Evolutionary conservation across 140 eudicot genomes (phyloP).

Genomic region (Anethum foeniculum): DNA sequence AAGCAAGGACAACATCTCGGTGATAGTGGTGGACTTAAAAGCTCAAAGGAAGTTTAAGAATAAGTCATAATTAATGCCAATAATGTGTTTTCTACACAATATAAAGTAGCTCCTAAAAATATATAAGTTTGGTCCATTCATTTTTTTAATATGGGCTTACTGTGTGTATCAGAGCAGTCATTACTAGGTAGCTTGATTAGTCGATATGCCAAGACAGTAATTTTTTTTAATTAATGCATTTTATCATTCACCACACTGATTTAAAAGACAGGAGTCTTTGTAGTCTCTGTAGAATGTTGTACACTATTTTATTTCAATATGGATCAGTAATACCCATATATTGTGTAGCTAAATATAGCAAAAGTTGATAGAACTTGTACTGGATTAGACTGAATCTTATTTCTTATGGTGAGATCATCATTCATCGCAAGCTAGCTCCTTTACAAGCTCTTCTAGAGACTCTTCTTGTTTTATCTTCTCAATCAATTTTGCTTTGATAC

Average conservation of each 20-base stretch:
- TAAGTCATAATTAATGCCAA: conserved; percentile 38
- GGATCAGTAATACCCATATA: not conserved
- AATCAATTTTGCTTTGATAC: conserved; percentile 41
- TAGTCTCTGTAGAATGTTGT: not conserved
- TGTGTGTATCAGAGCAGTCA: conserved; percentile 42
- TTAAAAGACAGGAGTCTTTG: not conserved
- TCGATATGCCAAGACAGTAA: not conserved
- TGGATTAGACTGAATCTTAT: not conserved
- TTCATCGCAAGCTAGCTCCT: conserved; percentile 6
- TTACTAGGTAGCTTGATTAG: conserved; percentile 12
- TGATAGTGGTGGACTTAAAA: conserved; percentile 89
- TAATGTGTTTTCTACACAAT: conserved; percentile 4
- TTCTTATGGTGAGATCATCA: not conserved
- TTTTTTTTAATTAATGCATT: not conserved
- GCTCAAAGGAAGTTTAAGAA: conserved; percentile 76
- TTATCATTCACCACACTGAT: not conserved
- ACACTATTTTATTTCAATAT: not conserved
- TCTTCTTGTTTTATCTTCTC: conserved; percentile 39
- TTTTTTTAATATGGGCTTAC: conserved; percentile 72
- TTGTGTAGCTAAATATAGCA: not conserved
- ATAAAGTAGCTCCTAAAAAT: conserved; percentile 28
- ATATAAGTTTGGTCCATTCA: conserved; percentile 49
- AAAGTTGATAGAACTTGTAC: not conserved
- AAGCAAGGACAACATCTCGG: conserved; percentile 81
- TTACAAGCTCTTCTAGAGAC: conserved; percentile 28